Base-by-base conservation (phyloP, 2,329 filamentous ascomycete genomes). In the Fusarium luffae region DNA sequence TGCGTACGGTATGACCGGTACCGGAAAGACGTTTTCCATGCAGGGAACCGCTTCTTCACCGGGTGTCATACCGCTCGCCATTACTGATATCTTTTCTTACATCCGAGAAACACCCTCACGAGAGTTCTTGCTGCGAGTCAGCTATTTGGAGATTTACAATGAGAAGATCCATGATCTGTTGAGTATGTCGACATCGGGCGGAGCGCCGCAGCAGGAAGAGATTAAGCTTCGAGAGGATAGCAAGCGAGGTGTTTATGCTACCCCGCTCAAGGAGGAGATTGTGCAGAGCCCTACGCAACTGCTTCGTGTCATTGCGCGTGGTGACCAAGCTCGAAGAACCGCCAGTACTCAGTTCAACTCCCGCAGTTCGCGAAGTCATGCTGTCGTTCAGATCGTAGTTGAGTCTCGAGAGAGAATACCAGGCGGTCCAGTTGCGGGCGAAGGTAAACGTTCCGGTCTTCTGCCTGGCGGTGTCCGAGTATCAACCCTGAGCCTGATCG, bases 11-110 rank as follows among this genome's bases (percentile, higher is more conserved):
- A 98, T 98, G 94, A 99, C 96, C 6, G 96, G 96, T 67, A 98
- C 96, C 1, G 96, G 96, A 73, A 99, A 99, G 83, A 99, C 96
- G 1, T 99, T 98, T 79, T 98, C 95, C 41, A 99, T 99, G 96
- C 96, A 99, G 83, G 96, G 96, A 74, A 99, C 96, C 13, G 94
- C 94, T 47, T 93, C 93, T 4, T 97, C 94, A 41, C 96, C 96
- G 2, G 96, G 96, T 82, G 96, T 99, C 28, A 99, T 99, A 59
- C 96, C 96, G 9, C 85, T 98, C 41, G 96, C 96, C 41, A 98
- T 99, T 74, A 98, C 96, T 68, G 96, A 99, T 77, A 99, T 99
- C 54, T 99, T 99, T 80, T 98, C 96, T 0, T 99, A 98, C 79
- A 99, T 99, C 73, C 91, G 96, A 61, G 96, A 99, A 82, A 98